Base-by-base conservation (phyloP, 202 grass and related monocot species). In the Digitaria exilis region DNA sequence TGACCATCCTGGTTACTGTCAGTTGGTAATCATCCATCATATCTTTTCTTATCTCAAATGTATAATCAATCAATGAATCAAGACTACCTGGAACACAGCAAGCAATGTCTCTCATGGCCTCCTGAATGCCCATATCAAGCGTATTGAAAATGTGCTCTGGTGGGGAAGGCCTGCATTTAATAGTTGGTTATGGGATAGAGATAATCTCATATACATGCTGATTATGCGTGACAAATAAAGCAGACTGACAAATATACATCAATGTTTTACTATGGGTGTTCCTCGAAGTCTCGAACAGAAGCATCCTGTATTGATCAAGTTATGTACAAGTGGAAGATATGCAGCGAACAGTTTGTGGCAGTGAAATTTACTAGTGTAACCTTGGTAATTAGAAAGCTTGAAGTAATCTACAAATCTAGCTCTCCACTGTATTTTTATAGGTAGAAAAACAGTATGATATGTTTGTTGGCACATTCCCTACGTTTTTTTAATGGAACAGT, bases 101-200 rank as follows among this genome's bases (percentile, higher is more conserved):
- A 19, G 42, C 16, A 82, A 45, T 45, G 10, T 81, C 79, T 65
- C 55, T 69, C 32, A 37, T 68, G 66, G 13, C 69, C 50, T 79
- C 32, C 55, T 73, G 49, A 73, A 66, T 71, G 74, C 43, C 43
- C 30, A 72, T 77, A 71, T 77, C 49, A 84, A 65, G 18, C 31
- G 48, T 66, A 81, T 65, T 55, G 43, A 70, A n/a, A n/a, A 45
- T 76, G 45, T 24, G 9, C 9, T 12, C 19, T 44, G 52, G 35
- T 80, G 64, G 34, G 54, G 76, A 87, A 83, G 75, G 75, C 29
- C 7, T 66, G 2, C 75, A 87, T 75, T 80, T 14, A 75, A 56
- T 77, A 86, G 15, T 80, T 87, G 79, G 84, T 90, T 87, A 70
- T 18, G 54, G 42, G 34, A n/a, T n/a, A n/a, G n/a, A n/a, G n/a